phyloP scores from a whole-genome alignment of 2,329 filamentous ascomycete genomes.

The Mycosphaerella arachidis region DNA sequence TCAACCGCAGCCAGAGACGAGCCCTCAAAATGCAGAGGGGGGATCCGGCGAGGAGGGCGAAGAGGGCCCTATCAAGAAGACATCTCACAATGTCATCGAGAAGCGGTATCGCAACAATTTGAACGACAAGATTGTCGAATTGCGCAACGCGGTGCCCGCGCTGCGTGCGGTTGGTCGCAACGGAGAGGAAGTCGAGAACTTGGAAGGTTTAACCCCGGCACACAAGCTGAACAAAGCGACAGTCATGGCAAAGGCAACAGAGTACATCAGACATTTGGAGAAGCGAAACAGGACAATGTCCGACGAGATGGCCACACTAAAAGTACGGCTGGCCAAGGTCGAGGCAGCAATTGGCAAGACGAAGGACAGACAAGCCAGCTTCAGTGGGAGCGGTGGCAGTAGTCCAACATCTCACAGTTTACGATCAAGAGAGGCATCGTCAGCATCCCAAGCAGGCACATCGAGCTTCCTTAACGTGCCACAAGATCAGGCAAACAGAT shows the following conservation, averaged over 20 bases:
- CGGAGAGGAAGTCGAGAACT: constrained; percentile 73
- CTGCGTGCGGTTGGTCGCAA: constrained; percentile 71
- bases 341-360: constrained; percentile 62
- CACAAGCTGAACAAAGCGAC: constrained; percentile 99
- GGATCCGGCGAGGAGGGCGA: constrained; percentile 29
- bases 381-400: constrained; percentile 8
- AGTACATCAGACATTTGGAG: constrained; percentile 91
- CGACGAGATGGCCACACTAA: constrained; percentile 76
- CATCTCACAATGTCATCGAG: constrained; percentile 96
- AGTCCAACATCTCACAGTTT: constrained; percentile 19
- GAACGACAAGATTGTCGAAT: constrained; percentile 92
- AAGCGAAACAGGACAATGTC: constrained; percentile 78
- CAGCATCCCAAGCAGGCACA: constrained; percentile 22
- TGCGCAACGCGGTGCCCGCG: constrained; percentile 88
- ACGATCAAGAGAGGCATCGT: constrained; percentile 26
- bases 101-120: constrained; percentile 94
- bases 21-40: constrained; percentile 39
- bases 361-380: constrained; percentile 22
- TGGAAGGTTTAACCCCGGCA: constrained; percentile 65
- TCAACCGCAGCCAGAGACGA: constrained; percentile 12
- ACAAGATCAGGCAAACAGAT: constrained; percentile 19
- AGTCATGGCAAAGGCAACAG: constrained; percentile 88
- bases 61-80: constrained; percentile 67
- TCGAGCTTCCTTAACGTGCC: constrained; percentile 27
- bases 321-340: constrained; percentile 60